A percentile compares a stretch with the other conserved stretches of the same genome.
These are phyloP conservation scores for Ajuga chamaepitys DNA, from an alignment of 257 asterid species.

Conservation along the genomic window DNA sequence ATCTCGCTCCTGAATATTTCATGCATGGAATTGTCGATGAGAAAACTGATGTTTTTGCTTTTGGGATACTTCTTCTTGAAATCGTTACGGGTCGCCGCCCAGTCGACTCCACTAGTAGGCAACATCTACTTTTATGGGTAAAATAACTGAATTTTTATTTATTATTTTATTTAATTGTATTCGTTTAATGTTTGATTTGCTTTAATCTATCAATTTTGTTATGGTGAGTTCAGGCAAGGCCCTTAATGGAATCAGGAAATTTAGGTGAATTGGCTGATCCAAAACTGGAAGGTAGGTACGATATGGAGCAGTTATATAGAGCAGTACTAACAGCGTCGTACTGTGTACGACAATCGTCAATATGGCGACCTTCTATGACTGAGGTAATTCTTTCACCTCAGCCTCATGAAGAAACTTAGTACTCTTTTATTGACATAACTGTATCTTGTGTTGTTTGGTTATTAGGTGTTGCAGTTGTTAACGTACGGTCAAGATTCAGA, in stretches of 20 bases:
- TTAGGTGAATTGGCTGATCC: slow-evolving; percentile 62
- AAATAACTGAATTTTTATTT: neutral
- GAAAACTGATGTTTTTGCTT: slow-evolving; percentile 73
- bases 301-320: slow-evolving; percentile 51
- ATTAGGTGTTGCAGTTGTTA: slow-evolving; percentile 54
- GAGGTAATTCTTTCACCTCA: slow-evolving; percentile 26
- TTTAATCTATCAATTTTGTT: neutral
- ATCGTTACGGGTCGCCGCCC: slow-evolving; percentile 78
- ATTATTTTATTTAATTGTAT: neutral
- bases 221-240: slow-evolving; percentile 54
- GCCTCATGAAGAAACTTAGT: neutral
- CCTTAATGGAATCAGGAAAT: slow-evolving; percentile 75
- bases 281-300: slow-evolving; percentile 48
- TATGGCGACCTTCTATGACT: slow-evolving; percentile 66
- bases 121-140: slow-evolving; percentile 76
- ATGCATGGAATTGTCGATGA: slow-evolving; percentile 90
- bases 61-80: slow-evolving; percentile 78
- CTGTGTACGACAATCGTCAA: slow-evolving; percentile 59
- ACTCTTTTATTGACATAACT: neutral
- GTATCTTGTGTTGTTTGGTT: neutral
- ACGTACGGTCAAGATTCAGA: slow-evolving; percentile 38
- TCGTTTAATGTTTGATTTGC: neutral
- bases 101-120: slow-evolving; percentile 42
- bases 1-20: slow-evolving; percentile 80
- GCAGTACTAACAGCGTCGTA: slow-evolving; percentile 66